Evolutionary conservation across 495 filamentous ascomycete species (phyloP), one percentile per base, ranked within the genome.

Genomic region (Lasiosphaeria hispida): DNA sequence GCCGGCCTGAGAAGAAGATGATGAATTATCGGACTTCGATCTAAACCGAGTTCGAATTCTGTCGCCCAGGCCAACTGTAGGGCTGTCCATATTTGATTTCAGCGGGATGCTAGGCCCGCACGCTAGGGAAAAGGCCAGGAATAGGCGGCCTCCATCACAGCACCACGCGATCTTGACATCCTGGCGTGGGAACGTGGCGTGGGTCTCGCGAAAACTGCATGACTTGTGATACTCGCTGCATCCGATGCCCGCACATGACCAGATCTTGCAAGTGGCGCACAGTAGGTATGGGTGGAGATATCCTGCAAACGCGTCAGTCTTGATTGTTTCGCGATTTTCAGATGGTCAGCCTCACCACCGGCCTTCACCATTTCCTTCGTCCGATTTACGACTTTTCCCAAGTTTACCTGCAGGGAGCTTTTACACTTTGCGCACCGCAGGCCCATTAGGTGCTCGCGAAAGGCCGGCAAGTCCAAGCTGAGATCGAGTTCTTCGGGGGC

Each of bases 121-220:
- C 14, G 67, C 62, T 0, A 75, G 56, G 15, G 64, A 65, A 52
- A 70, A 74, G 14, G 66, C 54, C 13, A 74, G 61, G n/a, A 68
- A 69, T 5, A 69, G 15, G 7, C 69, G 59, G 2, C 66, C 68
- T 9, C 50, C 9, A 14, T 68, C 60, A 51, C 74, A 76, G 55
- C 72, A 75, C 69, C 70, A 74, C 15, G 53, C 11, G 4, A 67
- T 17, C 1, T 58, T 56, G 34, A 65, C 40, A 8, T 8, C 41
- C 13, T 53, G 39, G 1, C 47, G 37, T 3, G 8, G 52, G 4
- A 61, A 54, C 1, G 42, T 17, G 4, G 44, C 18, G n/a, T 38
- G 7, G 4, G 18, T 38, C 35, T 44, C 17, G 4, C 7, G 6
- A 48, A 57, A 11, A 30, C 11, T 7, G 7, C n/a, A 54, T 0